Percentiles rank a stretch among this genome's conserved stretches.
Conservation (phyloP, 2,329 filamentous ascomycete species). For the Sclerotinia minor region DNA sequence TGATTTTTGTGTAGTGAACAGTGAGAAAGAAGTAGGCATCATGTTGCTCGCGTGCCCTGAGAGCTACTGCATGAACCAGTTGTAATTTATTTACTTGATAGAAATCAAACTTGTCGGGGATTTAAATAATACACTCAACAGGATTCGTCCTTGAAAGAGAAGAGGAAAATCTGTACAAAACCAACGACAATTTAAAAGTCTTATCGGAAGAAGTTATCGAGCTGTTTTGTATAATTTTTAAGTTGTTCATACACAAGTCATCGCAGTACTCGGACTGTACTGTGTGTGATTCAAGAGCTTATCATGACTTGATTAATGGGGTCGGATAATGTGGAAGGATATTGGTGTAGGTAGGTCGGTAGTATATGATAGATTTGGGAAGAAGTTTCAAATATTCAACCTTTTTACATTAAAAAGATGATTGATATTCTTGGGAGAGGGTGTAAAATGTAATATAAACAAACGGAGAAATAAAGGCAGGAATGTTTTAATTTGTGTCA, state of each 20-base stretch:
- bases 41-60: conserved; percentile 23
- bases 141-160: conserved; percentile 14
- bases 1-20: conserved; percentile 20
- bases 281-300: conserved; percentile 4
- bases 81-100: conserved; percentile 25
- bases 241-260: not conserved
- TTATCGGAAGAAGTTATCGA: conserved; percentile 13
- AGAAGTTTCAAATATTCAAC: not conserved
- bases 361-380: not conserved
- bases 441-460: too few species aligned
- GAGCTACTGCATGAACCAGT: conserved; percentile 22
- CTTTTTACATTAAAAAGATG: not conserved
- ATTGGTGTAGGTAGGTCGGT: not conserved
- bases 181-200: not conserved
- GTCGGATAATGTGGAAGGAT: not conserved
- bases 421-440: too few species aligned
- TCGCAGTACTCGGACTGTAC: not conserved
- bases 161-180: not conserved
- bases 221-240: conserved; percentile 7
- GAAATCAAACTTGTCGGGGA: conserved; percentile 8
- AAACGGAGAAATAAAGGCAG: too few species aligned
- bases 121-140: conserved; percentile 16
- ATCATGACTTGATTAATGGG: conserved; percentile 6
- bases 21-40: conserved; percentile 23
- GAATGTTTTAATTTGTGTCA: not conserved